Evolutionary conservation across 2,329 filamentous ascomycete species (phyloP).

Genomic region (Neofusicoccum umdonicola): DNA sequence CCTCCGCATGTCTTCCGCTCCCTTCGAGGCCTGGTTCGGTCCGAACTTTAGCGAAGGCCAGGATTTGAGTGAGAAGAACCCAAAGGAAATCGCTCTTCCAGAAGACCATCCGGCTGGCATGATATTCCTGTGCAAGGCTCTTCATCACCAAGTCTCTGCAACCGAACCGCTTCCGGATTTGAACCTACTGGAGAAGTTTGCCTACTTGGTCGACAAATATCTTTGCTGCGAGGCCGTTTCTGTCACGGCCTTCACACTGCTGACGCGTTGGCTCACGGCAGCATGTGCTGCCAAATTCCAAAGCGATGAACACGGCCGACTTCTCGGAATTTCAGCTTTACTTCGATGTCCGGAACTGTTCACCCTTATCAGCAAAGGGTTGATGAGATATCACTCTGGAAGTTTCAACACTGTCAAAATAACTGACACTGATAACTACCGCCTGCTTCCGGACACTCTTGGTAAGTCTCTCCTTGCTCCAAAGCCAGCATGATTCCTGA

Average conservation of each 20-base stretch:
- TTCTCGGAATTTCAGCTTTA: too few relatives aligned
- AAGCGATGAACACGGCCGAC: too few relatives aligned
- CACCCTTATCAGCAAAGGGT: too few relatives aligned
- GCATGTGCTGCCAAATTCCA: too few relatives aligned
- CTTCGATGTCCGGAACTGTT: too few relatives aligned
- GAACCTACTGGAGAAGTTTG: neutral
- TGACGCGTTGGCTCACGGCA: neutral
- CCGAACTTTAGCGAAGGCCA: conserved; percentile 21
- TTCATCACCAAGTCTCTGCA: neutral
- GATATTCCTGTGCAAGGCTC: neutral
- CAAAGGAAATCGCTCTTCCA: neutral
- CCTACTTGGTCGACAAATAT: neutral
- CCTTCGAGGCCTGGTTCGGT: conserved; percentile 19
- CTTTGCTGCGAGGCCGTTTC: neutral
- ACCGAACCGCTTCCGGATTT: neutral
- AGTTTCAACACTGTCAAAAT: too few relatives aligned
- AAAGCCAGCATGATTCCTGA: too few relatives aligned
- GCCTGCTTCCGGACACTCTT: too few relatives aligned
- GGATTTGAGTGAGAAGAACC: neutral
- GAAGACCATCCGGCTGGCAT: neutral
- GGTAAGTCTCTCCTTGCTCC: too few relatives aligned
- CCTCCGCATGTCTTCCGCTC: conserved; percentile 18
- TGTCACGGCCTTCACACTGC: neutral
- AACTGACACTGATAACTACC: too few relatives aligned
- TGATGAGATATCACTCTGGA: too few relatives aligned